Percentiles rank a stretch among this genome's conserved stretches.
These are phyloP conservation scores for Malassezia caprae DNA, from an alignment of 1,284 basidiomycete species.

Conservation along the genomic window DNA sequence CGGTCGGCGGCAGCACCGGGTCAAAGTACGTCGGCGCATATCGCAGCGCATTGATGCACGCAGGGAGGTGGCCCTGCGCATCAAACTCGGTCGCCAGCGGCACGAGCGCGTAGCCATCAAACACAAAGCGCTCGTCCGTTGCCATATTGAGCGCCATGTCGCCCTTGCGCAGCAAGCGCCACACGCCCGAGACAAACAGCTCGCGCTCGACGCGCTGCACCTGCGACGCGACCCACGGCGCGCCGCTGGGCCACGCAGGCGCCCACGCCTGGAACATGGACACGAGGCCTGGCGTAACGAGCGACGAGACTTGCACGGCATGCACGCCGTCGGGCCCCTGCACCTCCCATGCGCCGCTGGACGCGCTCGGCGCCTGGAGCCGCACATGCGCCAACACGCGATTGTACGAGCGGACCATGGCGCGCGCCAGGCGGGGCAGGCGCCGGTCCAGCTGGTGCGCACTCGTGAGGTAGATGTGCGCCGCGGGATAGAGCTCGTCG, in stretches of 20 bases:
- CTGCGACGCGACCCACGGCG: slow-evolving; percentile 30
- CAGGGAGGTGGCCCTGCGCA: slow-evolving; percentile 48
- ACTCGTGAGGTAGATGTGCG: slow-evolving; percentile 23
- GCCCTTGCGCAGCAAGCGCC: slow-evolving; percentile 43
- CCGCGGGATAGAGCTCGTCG: slow-evolving; percentile 33
- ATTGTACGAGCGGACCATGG: slow-evolving; percentile 48
- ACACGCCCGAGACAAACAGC: slow-evolving; percentile 45
- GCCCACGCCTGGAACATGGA: slow-evolving; percentile 50
- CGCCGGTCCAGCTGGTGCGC: slow-evolving; percentile 37
- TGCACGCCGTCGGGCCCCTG: slow-evolving; percentile 1
- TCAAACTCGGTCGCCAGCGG: slow-evolving; percentile 47
- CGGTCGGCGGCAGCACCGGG: slow-evolving; percentile 43
- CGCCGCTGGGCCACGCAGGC: slow-evolving; percentile 19
- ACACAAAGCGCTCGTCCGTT: slow-evolving; percentile 45
- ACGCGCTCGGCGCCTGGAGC: slow-evolving; percentile 20
- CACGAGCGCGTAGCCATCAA: slow-evolving; percentile 46
- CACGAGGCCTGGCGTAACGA: slow-evolving; percentile 46
- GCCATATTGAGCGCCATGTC: slow-evolving; percentile 50
- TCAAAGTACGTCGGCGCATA: slow-evolving; percentile 49
- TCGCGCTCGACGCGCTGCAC: slow-evolving; percentile 38
- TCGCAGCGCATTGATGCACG: slow-evolving; percentile 48
- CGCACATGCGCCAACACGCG: slow-evolving; percentile 47
- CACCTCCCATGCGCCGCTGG: not conserved
- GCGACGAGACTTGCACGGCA: slow-evolving; percentile 14
- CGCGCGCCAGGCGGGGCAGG: slow-evolving; percentile 40